A percentile compares a stretch with the other conserved stretches of the same genome.
These are phyloP conservation scores for Drechslera avenae DNA, from an alignment of 2,329 filamentous ascomycete genomes.

Conservation along the genomic window DNA sequence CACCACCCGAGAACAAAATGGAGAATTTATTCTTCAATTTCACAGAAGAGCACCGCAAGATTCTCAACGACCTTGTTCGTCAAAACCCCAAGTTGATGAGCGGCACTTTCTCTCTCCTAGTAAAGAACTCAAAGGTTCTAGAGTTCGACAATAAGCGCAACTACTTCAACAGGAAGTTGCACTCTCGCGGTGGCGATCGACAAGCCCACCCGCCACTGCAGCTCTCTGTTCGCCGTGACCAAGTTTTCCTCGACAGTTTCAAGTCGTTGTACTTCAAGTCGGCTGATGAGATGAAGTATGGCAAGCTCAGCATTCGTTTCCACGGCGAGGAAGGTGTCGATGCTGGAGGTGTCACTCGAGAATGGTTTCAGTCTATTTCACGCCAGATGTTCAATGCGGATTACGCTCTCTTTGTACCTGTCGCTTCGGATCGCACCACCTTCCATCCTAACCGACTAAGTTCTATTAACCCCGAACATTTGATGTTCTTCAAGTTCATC, in stretches of 20 bases:
- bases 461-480: constrained; percentile 90
- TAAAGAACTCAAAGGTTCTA: constrained; percentile 97
- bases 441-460: constrained; percentile 98
- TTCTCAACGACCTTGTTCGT: constrained; percentile 95
- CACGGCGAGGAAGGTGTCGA: constrained; percentile 97
- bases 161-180: constrained; percentile 94
- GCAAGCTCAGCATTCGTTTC: constrained; percentile 97
- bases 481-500: constrained; percentile 99
- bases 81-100: constrained; percentile 99
- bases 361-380: constrained; percentile 98
- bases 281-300: constrained; percentile 97
- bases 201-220: constrained; percentile 78
- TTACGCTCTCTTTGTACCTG: constrained; percentile 94
- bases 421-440: constrained; percentile 94
- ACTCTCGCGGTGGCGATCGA: constrained; percentile 70
- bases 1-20: constrained; percentile 78
- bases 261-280: constrained; percentile 97
- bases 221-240: constrained; percentile 86
- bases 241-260: constrained; percentile 98
- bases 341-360: constrained; percentile 93
- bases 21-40: constrained; percentile 95
- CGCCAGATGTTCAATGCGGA: constrained; percentile 99
- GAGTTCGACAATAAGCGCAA: constrained; percentile 99
- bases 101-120: constrained; percentile 90
- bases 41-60: constrained; percentile 95